A percentile compares a stretch with the other conserved stretches of the same genome.
Conservation (phyloP, 805 yeast species). For the Ogataea populi-albae region DNA sequence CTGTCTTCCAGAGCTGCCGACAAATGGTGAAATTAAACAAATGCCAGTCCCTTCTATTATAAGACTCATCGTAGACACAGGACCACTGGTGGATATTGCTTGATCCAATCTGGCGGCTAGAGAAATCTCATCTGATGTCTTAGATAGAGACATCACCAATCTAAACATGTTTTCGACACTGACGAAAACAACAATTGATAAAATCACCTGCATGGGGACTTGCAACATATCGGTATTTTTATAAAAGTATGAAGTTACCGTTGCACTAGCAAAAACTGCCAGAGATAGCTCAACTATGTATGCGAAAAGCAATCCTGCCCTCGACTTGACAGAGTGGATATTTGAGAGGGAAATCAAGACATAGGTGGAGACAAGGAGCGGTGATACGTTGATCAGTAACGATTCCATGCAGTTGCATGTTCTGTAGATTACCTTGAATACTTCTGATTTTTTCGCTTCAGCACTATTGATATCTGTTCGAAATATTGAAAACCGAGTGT, state of each 20-base stretch:
- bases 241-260: slow-evolving; percentile 39
- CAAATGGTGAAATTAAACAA: slow-evolving; percentile 26
- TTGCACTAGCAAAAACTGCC: slow-evolving; percentile 40
- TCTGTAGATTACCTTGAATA: slow-evolving; percentile 17
- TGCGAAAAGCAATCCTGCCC: slow-evolving; percentile 44
- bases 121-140: slow-evolving; percentile 41
- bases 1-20: slow-evolving; percentile 32
- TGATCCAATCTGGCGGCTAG: slow-evolving; percentile 37
- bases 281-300: slow-evolving; percentile 39
- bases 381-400: slow-evolving; percentile 7
- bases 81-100: slow-evolving; percentile 36
- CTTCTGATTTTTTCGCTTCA: slow-evolving; percentile 4
- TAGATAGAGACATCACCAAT: slow-evolving; percentile 38
- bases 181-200: slow-evolving; percentile 40
- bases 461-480: slow-evolving; percentile 5
- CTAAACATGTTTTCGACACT: slow-evolving; percentile 49
- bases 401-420: slow-evolving; percentile 22
- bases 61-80: slow-evolving; percentile 36
- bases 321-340: slow-evolving; percentile 43
- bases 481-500: slow-evolving; percentile 3
- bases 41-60: slow-evolving; percentile 26
- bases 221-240: slow-evolving; percentile 35
- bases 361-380: slow-evolving; percentile 23
- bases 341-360: slow-evolving; percentile 39
- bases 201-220: slow-evolving; percentile 39